Percentiles rank a stretch among this genome's conserved stretches.
These are phyloP conservation scores for Trichosporon sp. DNA, from an alignment of 1,284 basidiomycete species.

Conservation along the genomic window DNA sequence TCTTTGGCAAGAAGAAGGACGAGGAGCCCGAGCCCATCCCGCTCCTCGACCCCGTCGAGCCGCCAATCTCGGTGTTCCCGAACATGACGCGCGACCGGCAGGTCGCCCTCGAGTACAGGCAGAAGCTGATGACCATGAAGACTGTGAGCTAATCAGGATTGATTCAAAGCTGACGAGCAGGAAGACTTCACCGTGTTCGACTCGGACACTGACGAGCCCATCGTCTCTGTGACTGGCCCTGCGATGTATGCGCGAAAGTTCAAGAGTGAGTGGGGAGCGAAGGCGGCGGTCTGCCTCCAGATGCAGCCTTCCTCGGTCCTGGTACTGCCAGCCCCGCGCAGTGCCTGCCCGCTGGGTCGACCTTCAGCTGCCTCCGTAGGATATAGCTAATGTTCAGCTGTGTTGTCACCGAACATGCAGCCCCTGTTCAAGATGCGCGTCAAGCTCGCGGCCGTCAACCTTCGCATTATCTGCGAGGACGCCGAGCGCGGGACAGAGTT, in stretches of 20 bases:
- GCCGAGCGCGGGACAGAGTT: background rate
- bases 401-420: background rate
- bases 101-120: background rate
- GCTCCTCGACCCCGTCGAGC: background rate
- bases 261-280: background rate
- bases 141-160: background rate
- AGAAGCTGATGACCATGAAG: background rate
- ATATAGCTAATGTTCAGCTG: background rate
- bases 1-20: background rate
- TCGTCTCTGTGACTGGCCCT: background rate
- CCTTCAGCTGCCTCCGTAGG: too few species aligned
- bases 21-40: background rate
- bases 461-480: background rate
- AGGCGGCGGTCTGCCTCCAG: too few species aligned
- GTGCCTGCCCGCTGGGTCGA: background rate
- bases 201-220: background rate
- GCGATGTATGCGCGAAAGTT: background rate
- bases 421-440: conserved; percentile 1
- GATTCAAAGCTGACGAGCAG: background rate
- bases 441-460: background rate
- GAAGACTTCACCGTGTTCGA: background rate
- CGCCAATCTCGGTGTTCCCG: background rate
- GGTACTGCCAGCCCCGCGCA: background rate
- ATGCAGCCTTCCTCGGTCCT: background rate
- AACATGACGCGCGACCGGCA: background rate